Evolutionary conservation across 352 stramenopile species (phyloP).

Genomic region (Saprolegnia diclina): DNA sequence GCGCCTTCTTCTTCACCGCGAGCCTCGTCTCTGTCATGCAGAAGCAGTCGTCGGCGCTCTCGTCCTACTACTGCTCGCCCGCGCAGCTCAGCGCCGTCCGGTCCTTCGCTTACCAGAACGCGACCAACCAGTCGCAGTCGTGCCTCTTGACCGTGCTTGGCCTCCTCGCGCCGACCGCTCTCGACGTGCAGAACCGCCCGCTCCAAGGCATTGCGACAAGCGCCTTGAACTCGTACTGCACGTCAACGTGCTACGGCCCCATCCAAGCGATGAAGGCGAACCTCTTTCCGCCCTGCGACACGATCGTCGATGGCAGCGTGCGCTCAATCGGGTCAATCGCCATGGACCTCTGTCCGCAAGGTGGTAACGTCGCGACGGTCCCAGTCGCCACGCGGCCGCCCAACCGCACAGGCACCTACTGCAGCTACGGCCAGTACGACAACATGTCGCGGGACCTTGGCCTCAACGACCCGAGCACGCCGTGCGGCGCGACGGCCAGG

Average conservation of each 20-base stretch:
- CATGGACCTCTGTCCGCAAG: slow-evolving; percentile 6
- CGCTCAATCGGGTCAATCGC: slow-evolving; percentile 21
- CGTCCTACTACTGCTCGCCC: slow-evolving; percentile 13
- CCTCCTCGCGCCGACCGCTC: background rate
- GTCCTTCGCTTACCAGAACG: background rate
- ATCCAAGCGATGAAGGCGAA: slow-evolving; percentile 2
- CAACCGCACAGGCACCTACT: slow-evolving; percentile 16
- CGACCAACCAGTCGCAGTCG: background rate
- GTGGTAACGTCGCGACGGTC: background rate
- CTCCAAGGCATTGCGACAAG: background rate
- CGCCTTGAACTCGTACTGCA: slow-evolving; percentile 17
- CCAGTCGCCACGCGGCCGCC: background rate
- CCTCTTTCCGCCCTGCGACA: slow-evolving; percentile 21
- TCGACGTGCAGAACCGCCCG: slow-evolving; percentile 24
- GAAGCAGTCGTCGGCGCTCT: background rate
- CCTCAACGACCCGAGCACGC: background rate
- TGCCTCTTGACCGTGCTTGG: background rate
- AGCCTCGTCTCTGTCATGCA: slow-evolving; percentile 15
- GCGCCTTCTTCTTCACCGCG: slow-evolving; percentile 19
- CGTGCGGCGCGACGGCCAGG: background rate
- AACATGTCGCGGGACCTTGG: background rate
- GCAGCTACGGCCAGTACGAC: slow-evolving; percentile 5
- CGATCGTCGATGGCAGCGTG: slow-evolving; percentile 14
- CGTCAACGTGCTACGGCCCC: background rate
- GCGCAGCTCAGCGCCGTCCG: background rate